Conservation (phyloP, 2,329 filamentous ascomycete species). For the Phoma herbarum region DNA sequence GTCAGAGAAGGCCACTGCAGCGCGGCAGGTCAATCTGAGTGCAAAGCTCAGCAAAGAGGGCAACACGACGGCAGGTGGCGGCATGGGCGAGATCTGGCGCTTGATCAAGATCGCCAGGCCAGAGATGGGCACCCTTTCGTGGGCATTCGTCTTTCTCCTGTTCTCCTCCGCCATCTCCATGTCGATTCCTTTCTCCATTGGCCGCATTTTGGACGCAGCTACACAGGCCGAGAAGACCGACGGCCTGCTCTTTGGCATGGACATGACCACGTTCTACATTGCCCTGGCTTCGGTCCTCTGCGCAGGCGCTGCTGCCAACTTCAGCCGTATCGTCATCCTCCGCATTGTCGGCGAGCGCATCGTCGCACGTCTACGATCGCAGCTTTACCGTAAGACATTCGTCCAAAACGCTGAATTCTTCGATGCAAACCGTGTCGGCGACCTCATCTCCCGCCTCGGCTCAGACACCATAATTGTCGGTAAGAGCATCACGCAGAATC, state of each 20-base stretch:
- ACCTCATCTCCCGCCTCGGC: slow-evolving; percentile 92
- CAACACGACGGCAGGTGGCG: slow-evolving; percentile 59
- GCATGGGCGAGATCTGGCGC: slow-evolving; percentile 78
- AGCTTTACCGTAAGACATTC: slow-evolving; percentile 90
- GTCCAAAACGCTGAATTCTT: slow-evolving; percentile 99
- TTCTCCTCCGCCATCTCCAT: slow-evolving; percentile 93
- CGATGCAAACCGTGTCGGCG: slow-evolving; percentile 94
- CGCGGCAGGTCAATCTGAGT: slow-evolving; percentile 87
- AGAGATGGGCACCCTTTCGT: slow-evolving; percentile 78
- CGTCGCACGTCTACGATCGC: slow-evolving; percentile 86
- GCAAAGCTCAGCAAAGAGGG: slow-evolving; percentile 80
- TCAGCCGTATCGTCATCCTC: slow-evolving; percentile 89
- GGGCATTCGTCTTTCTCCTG: slow-evolving; percentile 85
- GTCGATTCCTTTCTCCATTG: slow-evolving; percentile 96
- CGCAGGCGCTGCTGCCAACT: slow-evolving; percentile 88
- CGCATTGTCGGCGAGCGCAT: slow-evolving; percentile 95
- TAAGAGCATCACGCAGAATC: slow-evolving; percentile 97
- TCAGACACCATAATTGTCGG: slow-evolving; percentile 98
- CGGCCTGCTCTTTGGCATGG: slow-evolving; percentile 81
- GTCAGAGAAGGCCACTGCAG: slow-evolving; percentile 85
- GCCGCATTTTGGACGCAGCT: slow-evolving; percentile 91
- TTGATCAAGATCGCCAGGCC: slow-evolving; percentile 89
- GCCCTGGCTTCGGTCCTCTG: slow-evolving; percentile 78
- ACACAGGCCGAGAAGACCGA: slow-evolving; percentile 73
- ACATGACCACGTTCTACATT: slow-evolving; percentile 86